Evolutionary conservation across 495 filamentous ascomycete genomes (phyloP), one percentile per base, ranked within the genome.

Genomic region (Neurospora sp.): DNA sequence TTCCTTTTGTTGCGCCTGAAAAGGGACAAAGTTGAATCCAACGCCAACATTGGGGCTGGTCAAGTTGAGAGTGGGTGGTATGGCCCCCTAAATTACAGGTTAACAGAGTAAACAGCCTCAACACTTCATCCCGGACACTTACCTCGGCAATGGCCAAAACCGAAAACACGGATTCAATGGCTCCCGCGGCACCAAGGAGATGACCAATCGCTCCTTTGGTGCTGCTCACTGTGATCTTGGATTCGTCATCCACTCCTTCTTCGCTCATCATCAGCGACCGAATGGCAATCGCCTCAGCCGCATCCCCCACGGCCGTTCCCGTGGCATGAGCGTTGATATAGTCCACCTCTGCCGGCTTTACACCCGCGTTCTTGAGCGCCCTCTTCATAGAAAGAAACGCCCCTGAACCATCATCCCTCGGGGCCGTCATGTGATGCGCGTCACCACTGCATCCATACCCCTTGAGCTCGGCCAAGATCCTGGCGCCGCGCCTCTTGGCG

Each of bases 251-350:
- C 71, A 88, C 87, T 0, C 94, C 94, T 8, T 90, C 87, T 4
- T 89, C 85, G 1, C 92, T 93, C 18, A 94, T 84, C 80, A 98
- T 90, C 73, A 99, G 80, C 0, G 86, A 78, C 73, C 91, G 90
- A 78, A 98, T 96, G 0, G 96, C 96, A 8, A 84, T 82, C 72
- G 94, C 96, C 81, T 99, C 96, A 0, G 95, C 96, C 2, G 88
- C 87, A 82, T 99, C 96, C 0, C 96, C 96, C 5, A 97, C 85
- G 11, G 84, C 75, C 1, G 96, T 99, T 9, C 91, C 92, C 1
- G 96, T 98, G 5, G 94, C 96, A 81, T 99, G 96, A 3, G 96
- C 96, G 79, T 98, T 99, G 78, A 99, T 87, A 80, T 99, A 99
- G 78, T 94, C 94, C 0, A 99, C 91, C 39, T 88, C 82, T 2